Evolutionary conservation across 495 filamentous ascomycete genomes (phyloP).

Genomic region (Penicillium ochrochloron): DNA sequence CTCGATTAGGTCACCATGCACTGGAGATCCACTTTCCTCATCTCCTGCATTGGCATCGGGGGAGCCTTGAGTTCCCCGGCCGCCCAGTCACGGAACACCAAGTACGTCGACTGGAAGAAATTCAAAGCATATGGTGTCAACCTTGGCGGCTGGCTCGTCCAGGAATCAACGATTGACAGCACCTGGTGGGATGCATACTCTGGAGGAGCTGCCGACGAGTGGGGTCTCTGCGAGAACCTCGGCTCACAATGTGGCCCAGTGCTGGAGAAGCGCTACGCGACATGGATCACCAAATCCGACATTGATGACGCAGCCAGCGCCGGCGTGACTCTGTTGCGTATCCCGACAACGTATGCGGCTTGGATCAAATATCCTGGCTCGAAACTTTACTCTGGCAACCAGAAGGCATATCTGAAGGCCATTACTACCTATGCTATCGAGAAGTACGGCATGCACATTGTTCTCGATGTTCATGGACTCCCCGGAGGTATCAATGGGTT

Average conservation of each 20-base stretch:
- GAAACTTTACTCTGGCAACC: conserved; percentile 35
- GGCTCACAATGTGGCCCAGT: conserved; percentile 9
- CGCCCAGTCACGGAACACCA: neutral
- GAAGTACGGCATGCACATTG: conserved; percentile 34
- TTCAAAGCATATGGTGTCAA: conserved; percentile 16
- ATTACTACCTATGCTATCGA: conserved; percentile 35
- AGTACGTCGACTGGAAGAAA: conserved; percentile 16
- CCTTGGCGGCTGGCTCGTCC: conserved; percentile 9
- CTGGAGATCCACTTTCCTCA: neutral
- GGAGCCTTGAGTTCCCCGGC: neutral
- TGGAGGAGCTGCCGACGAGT: conserved; percentile 6
- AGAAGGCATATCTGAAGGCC: conserved; percentile 27
- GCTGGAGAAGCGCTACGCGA: conserved; percentile 9
- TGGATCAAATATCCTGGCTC: conserved; percentile 35
- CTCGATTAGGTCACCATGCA: neutral
- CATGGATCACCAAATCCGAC: conserved; percentile 10
- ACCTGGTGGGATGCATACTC: conserved; percentile 1
- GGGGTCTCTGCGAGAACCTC: conserved; percentile 14
- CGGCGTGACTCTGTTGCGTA: conserved; percentile 7
- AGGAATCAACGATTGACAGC: conserved; percentile 7
- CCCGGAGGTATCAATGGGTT: conserved; percentile 34
- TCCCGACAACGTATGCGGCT: conserved; percentile 23
- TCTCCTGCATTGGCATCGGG: neutral
- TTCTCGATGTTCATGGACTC: conserved; percentile 35
- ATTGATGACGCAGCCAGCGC: conserved; percentile 1